Percentiles rank a stretch among this genome's conserved stretches.
Conservation (phyloP, 176 grass and related monocot genomes). For the Rhynchospora pubera region DNA sequence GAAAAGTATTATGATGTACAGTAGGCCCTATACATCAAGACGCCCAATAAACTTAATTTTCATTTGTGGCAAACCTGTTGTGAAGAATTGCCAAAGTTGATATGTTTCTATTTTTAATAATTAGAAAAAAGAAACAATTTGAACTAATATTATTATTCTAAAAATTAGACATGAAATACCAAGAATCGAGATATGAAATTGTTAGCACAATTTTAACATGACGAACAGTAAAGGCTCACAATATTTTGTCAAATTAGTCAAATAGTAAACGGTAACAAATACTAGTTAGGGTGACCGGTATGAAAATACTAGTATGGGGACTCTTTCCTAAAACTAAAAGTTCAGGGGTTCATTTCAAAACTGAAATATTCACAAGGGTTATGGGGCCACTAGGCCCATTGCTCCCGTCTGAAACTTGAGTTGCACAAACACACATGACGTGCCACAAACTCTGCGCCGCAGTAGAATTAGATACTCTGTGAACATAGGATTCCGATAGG, state of each 20-base stretch:
- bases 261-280: background rate
- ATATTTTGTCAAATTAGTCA: background rate
- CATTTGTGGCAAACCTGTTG: background rate
- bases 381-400: background rate
- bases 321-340: background rate
- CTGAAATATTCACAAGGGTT: background rate
- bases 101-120: background rate
- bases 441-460: background rate
- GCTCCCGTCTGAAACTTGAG: background rate
- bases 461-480: background rate
- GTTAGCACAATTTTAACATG: background rate
- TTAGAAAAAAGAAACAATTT: background rate
- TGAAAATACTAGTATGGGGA: background rate
- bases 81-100: background rate
- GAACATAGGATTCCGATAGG: constrained; percentile 12
- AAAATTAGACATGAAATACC: background rate
- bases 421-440: background rate
- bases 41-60: background rate
- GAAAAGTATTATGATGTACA: no score
- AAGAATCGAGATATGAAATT: background rate
- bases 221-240: background rate
- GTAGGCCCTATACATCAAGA: no score
- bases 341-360: background rate
- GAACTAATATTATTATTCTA: background rate
- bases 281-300: no score